phyloP scores from a whole-genome alignment of 1,284 basidiomycete genomes.

The Trametes hirsuta region DNA sequence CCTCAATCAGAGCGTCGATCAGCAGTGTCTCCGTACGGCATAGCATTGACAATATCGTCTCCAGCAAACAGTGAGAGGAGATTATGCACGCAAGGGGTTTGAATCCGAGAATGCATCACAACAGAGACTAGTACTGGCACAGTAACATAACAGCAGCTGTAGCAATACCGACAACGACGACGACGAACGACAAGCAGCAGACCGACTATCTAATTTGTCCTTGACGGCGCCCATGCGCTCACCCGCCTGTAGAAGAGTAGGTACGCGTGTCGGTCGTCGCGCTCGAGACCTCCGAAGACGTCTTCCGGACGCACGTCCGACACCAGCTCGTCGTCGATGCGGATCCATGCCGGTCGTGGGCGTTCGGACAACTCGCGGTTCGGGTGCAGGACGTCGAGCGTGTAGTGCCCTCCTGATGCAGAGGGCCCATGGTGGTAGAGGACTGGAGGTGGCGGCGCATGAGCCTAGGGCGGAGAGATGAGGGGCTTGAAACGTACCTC shows the following conservation, averaged over 20 bases:
- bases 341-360: slow-evolving; percentile 77
- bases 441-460: slow-evolving; percentile 45
- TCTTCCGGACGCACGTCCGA: slow-evolving; percentile 78
- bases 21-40: not conserved
- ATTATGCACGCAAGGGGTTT: not conserved
- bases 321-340: slow-evolving; percentile 93
- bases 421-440: slow-evolving; percentile 94
- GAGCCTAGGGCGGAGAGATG: not conserved
- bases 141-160: slow-evolving; percentile 24
- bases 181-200: not conserved
- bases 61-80: no score
- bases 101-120: slow-evolving; percentile 21
- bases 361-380: slow-evolving; percentile 55
- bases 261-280: slow-evolving; percentile 82
- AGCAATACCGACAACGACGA: slow-evolving; percentile 16
- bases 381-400: slow-evolving; percentile 87
- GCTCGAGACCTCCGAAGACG: slow-evolving; percentile 66
- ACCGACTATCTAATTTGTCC: slow-evolving; percentile 27
- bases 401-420: slow-evolving; percentile 95
- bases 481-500: slow-evolving; percentile 57
- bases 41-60: not conserved
- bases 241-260: slow-evolving; percentile 81
- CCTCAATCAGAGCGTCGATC: not conserved
- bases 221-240: slow-evolving; percentile 28
- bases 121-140: slow-evolving; percentile 27